These are phyloP conservation scores for Pholiota conissans DNA, from an alignment of 768 basidiomycete species.

Conservation along the genomic window DNA sequence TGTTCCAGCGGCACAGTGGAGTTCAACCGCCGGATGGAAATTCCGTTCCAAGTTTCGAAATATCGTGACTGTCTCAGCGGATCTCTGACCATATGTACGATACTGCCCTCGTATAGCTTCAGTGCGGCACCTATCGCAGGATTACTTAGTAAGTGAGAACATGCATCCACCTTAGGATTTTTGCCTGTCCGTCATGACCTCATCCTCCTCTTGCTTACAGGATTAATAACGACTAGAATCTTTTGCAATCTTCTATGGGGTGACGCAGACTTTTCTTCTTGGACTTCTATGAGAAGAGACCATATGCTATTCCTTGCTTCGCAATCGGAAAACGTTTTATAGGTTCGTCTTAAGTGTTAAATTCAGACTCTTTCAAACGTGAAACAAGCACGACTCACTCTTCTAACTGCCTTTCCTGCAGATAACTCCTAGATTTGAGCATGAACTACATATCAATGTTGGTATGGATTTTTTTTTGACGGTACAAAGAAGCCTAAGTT, in stretches of 20 bases:
- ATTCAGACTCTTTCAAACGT: neutral
- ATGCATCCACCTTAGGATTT: neutral
- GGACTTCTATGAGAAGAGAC: neutral
- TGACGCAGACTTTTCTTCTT: neutral
- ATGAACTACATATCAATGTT: neutral
- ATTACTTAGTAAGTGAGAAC: neutral
- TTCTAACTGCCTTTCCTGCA: neutral
- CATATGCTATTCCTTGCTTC: neutral
- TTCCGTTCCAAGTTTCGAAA: neutral
- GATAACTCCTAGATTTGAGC: neutral
- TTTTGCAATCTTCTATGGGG: neutral
- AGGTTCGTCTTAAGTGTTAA: neutral
- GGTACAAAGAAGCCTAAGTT: neutral
- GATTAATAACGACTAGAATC: neutral
- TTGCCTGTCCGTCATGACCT: neutral
- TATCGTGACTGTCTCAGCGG: neutral
- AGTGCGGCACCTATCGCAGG: neutral
- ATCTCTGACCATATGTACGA: neutral
- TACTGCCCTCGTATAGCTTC: neutral
- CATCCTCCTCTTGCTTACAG: neutral
- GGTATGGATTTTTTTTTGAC: no score
- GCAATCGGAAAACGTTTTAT: neutral
- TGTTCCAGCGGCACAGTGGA: conserved; percentile 1
- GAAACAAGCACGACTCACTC: neutral
- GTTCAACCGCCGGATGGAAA: neutral